Evolutionary conservation across 192 early-diverging fungal genomes (phyloP).

Genomic region (Paraglomus occultum): DNA sequence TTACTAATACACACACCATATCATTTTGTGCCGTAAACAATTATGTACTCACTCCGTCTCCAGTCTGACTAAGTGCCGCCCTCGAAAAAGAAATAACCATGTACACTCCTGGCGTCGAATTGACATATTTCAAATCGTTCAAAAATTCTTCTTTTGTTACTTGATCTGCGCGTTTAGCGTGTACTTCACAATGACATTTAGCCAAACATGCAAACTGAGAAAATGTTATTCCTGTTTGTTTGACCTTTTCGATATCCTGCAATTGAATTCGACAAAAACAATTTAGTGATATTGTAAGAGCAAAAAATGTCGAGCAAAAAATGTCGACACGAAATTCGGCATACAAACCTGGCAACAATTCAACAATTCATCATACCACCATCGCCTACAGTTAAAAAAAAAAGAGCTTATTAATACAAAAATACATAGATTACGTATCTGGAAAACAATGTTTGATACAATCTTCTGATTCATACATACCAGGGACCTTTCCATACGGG

Average conservation of each 20-base stretch:
- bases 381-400: neutral
- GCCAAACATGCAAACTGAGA: constrained; percentile 88
- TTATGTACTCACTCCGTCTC: constrained; percentile 63
- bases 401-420: neutral
- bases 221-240: constrained; percentile 84
- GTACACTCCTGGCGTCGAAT: constrained; percentile 67
- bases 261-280: too few species aligned
- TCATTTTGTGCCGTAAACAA: constrained; percentile 13
- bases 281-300: too few species aligned
- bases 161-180: constrained; percentile 67
- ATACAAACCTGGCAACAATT: constrained; percentile 53
- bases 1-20: neutral
- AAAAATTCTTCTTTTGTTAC: constrained; percentile 75
- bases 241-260: constrained; percentile 63
- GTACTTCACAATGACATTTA: constrained; percentile 80
- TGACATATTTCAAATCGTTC: constrained; percentile 66
- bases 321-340: too few species aligned
- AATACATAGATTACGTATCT: neutral
- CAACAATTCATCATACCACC: constrained; percentile 66
- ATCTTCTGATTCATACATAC: constrained; percentile 80
- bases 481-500: constrained; percentile 92
- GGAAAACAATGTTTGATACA: neutral
- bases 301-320: too few species aligned
- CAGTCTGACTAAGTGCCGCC: constrained; percentile 76
- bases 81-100: constrained; percentile 90